Evolutionary conservation across 768 basidiomycete genomes (phyloP).

Genomic region (Amanita rimosa): DNA sequence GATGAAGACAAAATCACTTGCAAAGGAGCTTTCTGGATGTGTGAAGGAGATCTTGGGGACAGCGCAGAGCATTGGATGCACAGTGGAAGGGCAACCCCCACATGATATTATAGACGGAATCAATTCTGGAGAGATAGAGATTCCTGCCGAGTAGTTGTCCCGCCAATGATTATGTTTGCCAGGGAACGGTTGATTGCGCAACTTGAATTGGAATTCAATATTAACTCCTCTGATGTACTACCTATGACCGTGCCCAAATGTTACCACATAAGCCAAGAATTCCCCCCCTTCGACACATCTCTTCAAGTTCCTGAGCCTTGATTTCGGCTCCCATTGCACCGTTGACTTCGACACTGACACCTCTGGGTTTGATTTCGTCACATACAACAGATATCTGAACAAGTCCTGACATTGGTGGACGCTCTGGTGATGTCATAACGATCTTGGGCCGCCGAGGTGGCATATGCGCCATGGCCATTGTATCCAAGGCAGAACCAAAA

Average conservation of each 20-base stretch:
- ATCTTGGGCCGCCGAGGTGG: conserved; percentile 37
- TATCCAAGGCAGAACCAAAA: conserved; percentile 29
- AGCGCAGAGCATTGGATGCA: conserved; percentile 94
- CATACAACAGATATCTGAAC: conserved; percentile 56
- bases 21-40: conserved; percentile 81
- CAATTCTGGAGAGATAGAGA: conserved; percentile 74
- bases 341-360: conserved; percentile 43
- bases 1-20: conserved; percentile 89
- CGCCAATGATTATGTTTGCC: conserved; percentile 4
- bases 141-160: conserved; percentile 67
- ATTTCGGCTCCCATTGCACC: conserved; percentile 49
- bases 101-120: conserved; percentile 91
- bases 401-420: conserved; percentile 50
- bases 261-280: conserved; percentile 57
- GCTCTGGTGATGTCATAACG: conserved; percentile 56
- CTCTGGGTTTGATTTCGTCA: conserved; percentile 43
- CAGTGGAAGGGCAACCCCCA: conserved; percentile 84
- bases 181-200: no score
- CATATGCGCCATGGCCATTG: conserved; percentile 23
- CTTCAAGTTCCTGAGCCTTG: conserved; percentile 48
- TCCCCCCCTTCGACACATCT: conserved; percentile 64
- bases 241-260: conserved; percentile 35
- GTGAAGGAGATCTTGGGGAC: conserved; percentile 99
- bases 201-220: no score
- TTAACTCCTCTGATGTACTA: not conserved